Conservation (phyloP, 2,329 filamentous ascomycete species). For the Corynespora cassiicola region DNA sequence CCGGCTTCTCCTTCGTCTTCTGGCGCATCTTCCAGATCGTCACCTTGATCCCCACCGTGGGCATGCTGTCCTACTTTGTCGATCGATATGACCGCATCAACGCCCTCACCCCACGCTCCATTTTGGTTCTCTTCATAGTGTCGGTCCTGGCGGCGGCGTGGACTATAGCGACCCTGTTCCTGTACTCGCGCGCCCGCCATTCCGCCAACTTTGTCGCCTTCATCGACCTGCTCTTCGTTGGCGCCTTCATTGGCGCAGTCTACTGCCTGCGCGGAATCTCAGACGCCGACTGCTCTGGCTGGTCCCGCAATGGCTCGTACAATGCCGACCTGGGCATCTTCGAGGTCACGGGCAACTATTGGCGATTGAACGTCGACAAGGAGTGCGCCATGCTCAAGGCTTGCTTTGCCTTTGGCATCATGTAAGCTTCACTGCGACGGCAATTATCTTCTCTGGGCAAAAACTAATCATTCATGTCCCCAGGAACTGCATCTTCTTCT, state of each 20-base stretch:
- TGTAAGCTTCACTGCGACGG: constrained; percentile 57
- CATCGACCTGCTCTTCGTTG: constrained; percentile 67
- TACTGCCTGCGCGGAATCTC: constrained; percentile 65
- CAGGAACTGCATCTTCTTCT: constrained; percentile 48
- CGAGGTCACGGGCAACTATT: constrained; percentile 57
- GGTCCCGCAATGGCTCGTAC: constrained; percentile 60
- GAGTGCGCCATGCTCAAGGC: constrained; percentile 93
- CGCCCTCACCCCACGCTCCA: constrained; percentile 64
- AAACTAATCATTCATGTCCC: constrained; percentile 25
- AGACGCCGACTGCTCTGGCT: constrained; percentile 70
- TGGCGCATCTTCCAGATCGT: constrained; percentile 67
- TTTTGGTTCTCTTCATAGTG: constrained; percentile 71
- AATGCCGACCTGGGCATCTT: constrained; percentile 66
- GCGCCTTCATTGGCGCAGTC: constrained; percentile 67
- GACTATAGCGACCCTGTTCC: constrained; percentile 66
- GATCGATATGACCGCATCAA: constrained; percentile 63
- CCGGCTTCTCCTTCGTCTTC: constrained; percentile 66
- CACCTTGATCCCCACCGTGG: constrained; percentile 68
- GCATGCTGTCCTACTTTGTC: constrained; percentile 68
- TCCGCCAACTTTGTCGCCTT: constrained; percentile 66
- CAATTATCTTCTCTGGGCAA: not conserved
- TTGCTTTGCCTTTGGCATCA: constrained; percentile 86
- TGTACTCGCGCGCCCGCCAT: constrained; percentile 64
- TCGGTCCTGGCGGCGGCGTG: constrained; percentile 67
- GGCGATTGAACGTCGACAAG: constrained; percentile 69